Evolutionary conservation across 2,329 filamentous ascomycete genomes (phyloP), one percentile per base, ranked within the genome.

Genomic region (Monilinia fructicola): DNA sequence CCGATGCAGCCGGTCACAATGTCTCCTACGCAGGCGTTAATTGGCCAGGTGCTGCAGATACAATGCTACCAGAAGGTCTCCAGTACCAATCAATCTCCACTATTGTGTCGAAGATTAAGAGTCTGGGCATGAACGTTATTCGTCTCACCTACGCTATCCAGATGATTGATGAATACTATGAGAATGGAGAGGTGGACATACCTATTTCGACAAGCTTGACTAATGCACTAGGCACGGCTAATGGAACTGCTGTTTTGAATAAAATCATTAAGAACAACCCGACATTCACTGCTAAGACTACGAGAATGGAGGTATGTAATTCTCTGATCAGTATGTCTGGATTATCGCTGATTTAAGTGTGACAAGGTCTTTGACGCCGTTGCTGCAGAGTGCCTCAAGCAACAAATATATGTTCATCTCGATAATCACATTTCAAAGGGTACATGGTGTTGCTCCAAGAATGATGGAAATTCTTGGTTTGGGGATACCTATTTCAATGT

Each of bases 11-110:
- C 2, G 79, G 79, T 52, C 75, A 79, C 4, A 78, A 77, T 42
- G 75, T 85, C 48, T 81, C 78, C 16, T 82, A 83, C 65, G 84
- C 82, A 4, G 85, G 86, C 0, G 81, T 81, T 16, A 89, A 89
- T 71, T 89, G 86, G 86, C 84, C 86, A 0, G 86, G 85, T 0
- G 82, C 84, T 21, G 81, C 81, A 54, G 85, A 87, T 54, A 81
- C 83, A n/a, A 88, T 89, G 86, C 79, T 89, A 0, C 86, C 86
- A 0, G 86, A 89, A 69, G 87, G 87, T 4, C 79, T 89, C 2
- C 85, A 87, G 73, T 87, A 87, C 75, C 81, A 83, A 46, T 87
- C 85, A 0, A 79, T 89, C 58, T 77, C 79, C 48, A 77, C 76
- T 10, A 83, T 89, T 46, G 81, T 87, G 0, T 76, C 80, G 4